Evolutionary conservation across 2,329 filamentous ascomycete genomes (phyloP).

Genomic region (Ophiostoma sp.): DNA sequence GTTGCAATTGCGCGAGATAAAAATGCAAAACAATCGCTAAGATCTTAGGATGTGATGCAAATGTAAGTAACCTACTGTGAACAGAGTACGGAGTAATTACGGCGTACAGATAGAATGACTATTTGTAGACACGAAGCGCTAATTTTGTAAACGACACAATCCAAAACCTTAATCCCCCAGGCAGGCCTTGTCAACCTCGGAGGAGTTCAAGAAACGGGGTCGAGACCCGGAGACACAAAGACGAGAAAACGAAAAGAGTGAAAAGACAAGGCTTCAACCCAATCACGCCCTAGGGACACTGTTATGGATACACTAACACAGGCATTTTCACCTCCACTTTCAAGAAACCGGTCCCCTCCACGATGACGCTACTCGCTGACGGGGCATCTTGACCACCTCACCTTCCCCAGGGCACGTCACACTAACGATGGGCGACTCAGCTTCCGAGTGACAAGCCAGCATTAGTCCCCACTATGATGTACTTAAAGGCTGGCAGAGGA

Average conservation of each 20-base stretch:
- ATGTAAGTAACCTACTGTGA: too few relatives aligned
- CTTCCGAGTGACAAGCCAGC: conserved; percentile 2
- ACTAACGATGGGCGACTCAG: conserved; percentile 1
- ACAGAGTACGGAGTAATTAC: too few relatives aligned
- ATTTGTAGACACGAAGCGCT: background rate
- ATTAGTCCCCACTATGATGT: background rate
- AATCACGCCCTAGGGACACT: background rate
- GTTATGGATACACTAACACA: background rate
- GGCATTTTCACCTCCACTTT: background rate
- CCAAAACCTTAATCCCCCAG: background rate
- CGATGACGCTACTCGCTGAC: background rate
- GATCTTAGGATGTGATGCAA: background rate
- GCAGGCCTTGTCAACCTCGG: background rate
- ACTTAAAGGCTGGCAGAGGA: background rate
- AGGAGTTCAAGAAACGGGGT: background rate
- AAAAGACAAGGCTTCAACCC: background rate
- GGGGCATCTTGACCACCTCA: background rate
- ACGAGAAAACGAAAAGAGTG: background rate
- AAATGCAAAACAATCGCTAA: background rate
- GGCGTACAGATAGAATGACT: background rate
- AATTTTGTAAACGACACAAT: background rate
- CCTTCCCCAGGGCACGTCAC: conserved; percentile 4
- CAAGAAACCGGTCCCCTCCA: background rate
- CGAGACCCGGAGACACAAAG: background rate
- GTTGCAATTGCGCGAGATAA: background rate